phyloP scores from a whole-genome alignment of 108 stramenopile species.

The Nitzschia sp. region DNA sequence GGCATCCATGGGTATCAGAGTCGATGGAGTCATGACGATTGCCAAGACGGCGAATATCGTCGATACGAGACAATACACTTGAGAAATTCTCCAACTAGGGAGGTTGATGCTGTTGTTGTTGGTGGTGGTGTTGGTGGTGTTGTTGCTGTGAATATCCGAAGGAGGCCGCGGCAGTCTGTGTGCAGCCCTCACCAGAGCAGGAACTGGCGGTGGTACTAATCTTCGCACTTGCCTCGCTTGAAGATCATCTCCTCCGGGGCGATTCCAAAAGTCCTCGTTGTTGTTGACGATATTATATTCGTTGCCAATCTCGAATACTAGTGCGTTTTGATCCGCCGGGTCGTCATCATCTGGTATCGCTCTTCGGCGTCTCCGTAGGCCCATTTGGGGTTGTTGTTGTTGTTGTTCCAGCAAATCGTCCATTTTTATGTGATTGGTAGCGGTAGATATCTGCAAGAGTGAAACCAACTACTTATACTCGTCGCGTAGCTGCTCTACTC shows the following conservation, averaged over 20 bases:
- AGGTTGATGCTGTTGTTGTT: conserved; percentile 5
- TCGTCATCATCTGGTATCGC: not conserved
- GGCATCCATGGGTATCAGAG: not conserved
- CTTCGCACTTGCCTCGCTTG: not conserved
- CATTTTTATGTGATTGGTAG: too few species aligned
- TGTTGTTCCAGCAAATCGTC: not conserved
- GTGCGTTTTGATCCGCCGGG: not conserved
- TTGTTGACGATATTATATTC: too few species aligned
- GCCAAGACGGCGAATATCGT: conserved; percentile 23
- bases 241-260: too few species aligned
- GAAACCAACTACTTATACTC: too few species aligned
- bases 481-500: too few species aligned
- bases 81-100: conserved; percentile 3
- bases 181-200: too few species aligned
- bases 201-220: not conserved
- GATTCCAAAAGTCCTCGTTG: too few species aligned
- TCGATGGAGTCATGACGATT: conserved; percentile 10
- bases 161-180: not conserved
- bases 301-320: not conserved
- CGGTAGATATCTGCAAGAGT: too few species aligned
- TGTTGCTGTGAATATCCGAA: too few species aligned
- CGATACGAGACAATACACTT: conserved; percentile 25
- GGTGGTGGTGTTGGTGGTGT: not conserved
- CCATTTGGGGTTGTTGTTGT: not conserved
- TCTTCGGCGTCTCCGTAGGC: not conserved